phyloP scores from a whole-genome alignment of 352 stramenopile genomes.

The Globisporangium canariense region DNA sequence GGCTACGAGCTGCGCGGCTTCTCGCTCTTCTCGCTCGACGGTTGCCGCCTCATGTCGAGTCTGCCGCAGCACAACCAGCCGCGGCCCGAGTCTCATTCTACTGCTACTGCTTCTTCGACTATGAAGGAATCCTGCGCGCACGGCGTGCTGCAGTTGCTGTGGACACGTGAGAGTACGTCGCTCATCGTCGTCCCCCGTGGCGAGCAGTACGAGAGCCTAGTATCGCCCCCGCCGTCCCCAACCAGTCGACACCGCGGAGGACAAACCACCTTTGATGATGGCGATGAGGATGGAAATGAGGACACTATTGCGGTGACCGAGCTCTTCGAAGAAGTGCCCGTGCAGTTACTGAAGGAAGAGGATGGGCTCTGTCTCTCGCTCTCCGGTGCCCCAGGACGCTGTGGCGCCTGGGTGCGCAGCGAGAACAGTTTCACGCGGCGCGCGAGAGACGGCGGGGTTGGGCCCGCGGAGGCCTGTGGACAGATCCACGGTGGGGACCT shows the following conservation, averaged over 20 bases:
- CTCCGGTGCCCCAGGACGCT: conserved; percentile 62
- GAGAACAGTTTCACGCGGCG: conserved; percentile 68
- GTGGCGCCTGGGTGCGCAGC: conserved; percentile 77
- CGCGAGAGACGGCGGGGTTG: conserved; percentile 36
- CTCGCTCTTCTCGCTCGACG: conserved; percentile 75
- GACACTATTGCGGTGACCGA: conserved; percentile 10
- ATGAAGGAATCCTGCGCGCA: conserved; percentile 60
- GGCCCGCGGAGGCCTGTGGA: conserved; percentile 57
- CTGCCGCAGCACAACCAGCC: conserved; percentile 75
- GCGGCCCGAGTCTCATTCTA: conserved; percentile 19
- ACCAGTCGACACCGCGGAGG: conserved; percentile 1
- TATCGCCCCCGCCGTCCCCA: conserved; percentile 23
- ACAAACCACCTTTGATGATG: conserved; percentile 11
- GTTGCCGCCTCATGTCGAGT: conserved; percentile 79
- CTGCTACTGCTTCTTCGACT: conserved; percentile 4
- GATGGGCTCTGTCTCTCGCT: conserved; percentile 81
- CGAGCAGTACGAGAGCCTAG: conserved; percentile 33
- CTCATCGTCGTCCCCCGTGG: conserved; percentile 61
- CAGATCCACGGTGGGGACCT: conserved; percentile 64
- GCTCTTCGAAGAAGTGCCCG: conserved; percentile 44
- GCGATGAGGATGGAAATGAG: background rate
- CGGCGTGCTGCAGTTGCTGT: conserved; percentile 57
- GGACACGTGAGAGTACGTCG: conserved; percentile 56
- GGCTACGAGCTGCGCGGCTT: conserved; percentile 76
- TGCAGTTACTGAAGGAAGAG: conserved; percentile 49